Base-by-base conservation (phyloP, 768 basidiomycete genomes). In the Cystobasidium onofrii region DNA sequence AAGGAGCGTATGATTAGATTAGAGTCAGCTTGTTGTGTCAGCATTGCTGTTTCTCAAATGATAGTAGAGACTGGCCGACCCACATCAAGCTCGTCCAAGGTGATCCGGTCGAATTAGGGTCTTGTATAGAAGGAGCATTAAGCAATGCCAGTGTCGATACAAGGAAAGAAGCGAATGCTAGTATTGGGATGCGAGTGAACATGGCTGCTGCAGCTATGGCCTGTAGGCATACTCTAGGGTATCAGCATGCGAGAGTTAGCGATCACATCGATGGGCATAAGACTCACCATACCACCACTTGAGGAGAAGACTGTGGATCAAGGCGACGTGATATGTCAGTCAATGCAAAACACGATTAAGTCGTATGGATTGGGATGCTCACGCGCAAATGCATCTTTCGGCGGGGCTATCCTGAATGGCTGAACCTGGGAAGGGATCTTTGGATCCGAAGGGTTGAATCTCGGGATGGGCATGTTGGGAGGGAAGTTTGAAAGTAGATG, bases 21-120 rank as follows among this genome's bases (percentile, higher is more conserved):
- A n/a, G n/a, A n/a, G 39, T 64, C 29, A 64, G 57, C 57, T 33
- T 39, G 4, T 23, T 29, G 25, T 39, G 29, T n/a, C 3, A 15
- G n/a, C n/a, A 18, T 27, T 29, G n/a, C 63, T 34, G 33, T 9
- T 4, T 31, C 25, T 64, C 4, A 10, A n/a, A 64, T 4, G 39
- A 7, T 18, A 34, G 25, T 18, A 31, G 6, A 31, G 17, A 4
- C 7, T 10, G n/a, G 3, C 2, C 43, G 2, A 54, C 65, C 41
- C 65, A 67, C 65, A 67, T 67, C 41, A 67, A 23, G 65, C 65
- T 67, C 44, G 65, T 67, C 65, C 65, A 67, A 4, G 65, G 65
- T 10, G 65, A 67, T 9, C 27, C 20, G 17, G 43, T 29, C 29
- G 23, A 33, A 25, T 54, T 27, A 15, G 31, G 29, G 15, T 44